Evolutionary conservation across 192 early-diverging fungal genomes (phyloP).

Genomic region (Funneliformis mosseae): DNA sequence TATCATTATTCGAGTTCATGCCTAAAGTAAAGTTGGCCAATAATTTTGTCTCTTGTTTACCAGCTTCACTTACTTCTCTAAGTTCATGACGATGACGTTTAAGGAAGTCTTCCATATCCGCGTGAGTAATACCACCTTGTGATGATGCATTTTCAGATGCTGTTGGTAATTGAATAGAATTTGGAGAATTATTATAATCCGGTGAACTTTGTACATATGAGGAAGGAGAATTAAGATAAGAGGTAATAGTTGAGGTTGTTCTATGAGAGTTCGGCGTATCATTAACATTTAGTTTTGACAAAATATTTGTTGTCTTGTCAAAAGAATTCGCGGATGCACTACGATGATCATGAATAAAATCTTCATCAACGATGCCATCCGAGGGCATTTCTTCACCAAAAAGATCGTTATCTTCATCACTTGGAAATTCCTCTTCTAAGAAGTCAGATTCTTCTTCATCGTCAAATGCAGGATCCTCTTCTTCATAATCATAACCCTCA

Average conservation of each 20-base stretch:
- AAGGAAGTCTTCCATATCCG: conserved; percentile 59
- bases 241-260: conserved; percentile 1
- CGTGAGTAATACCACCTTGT: not conserved
- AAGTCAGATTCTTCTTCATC: conserved; percentile 39
- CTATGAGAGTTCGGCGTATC: not conserved
- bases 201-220: not conserved
- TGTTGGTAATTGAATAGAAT: not conserved
- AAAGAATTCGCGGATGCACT: not conserved
- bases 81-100: conserved; percentile 64
- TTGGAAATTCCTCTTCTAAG: conserved; percentile 42
- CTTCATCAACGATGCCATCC: conserved; percentile 33
- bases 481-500: conserved; percentile 36
- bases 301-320: not conserved
- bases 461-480: conserved; percentile 36
- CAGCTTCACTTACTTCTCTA: conserved; percentile 59
- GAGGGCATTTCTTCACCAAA: conserved; percentile 47
- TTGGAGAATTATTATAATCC: not conserved
- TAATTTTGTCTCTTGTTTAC: conserved; percentile 63
- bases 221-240: no score
- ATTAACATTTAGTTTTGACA: not conserved
- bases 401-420: conserved; percentile 39
- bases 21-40: conserved; percentile 60
- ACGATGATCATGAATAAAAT: not conserved
- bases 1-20: conserved; percentile 36
- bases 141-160: not conserved